Conservation (phyloP, 169 alveolate genomes). For the Plasmodium billcollinsi region DNA sequence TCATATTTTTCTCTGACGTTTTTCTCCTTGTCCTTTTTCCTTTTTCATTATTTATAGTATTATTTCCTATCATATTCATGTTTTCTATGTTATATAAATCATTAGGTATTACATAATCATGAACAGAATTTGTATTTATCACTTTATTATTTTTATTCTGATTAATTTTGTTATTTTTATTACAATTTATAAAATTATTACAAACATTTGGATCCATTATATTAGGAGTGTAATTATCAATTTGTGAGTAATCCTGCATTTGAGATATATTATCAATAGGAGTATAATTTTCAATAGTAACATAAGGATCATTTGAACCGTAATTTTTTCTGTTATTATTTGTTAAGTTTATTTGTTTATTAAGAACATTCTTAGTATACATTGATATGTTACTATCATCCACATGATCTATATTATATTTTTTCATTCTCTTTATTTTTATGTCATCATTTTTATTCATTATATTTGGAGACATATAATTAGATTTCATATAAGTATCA, state of each 20-base stretch:
- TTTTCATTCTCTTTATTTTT: slow-evolving; percentile 1
- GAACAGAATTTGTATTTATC: not conserved
- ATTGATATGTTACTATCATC: not conserved
- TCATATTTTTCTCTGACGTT: not conserved
- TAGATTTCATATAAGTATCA: not conserved
- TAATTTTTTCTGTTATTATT: not conserved
- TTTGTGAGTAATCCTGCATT: not conserved
- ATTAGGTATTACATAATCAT: not conserved
- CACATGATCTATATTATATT: not conserved
- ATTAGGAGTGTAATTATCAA: not conserved
- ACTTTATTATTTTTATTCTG: not conserved
- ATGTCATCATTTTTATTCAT: not conserved
- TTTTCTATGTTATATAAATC: not conserved
- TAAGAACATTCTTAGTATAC: not conserved
- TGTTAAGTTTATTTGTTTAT: too few species aligned
- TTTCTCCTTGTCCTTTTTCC: not conserved
- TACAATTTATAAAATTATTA: not conserved
- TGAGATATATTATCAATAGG: too few species aligned
- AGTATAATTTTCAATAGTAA: too few species aligned
- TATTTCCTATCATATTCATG: not conserved
- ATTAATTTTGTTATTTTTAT: not conserved
- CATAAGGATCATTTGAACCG: not conserved
- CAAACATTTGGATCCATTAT: not conserved
- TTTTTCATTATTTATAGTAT: not conserved
- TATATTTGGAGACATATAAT: slow-evolving; percentile 2